Evolutionary conservation across 75 land plant genomes (phyloP).

Genomic region (Pinus taeda): DNA sequence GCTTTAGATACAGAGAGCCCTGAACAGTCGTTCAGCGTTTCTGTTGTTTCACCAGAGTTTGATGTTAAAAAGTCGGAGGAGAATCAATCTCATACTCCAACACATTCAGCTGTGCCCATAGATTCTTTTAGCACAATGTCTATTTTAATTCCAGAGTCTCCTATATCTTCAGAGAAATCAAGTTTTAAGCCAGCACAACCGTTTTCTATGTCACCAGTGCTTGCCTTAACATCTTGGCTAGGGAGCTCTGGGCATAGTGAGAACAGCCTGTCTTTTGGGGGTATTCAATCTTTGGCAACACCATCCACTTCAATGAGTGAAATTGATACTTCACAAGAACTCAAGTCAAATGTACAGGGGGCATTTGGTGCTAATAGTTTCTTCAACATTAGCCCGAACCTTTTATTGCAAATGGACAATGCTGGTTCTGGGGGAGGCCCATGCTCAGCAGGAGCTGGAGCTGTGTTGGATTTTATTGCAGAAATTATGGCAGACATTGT

Average conservation of each 20-base stretch:
- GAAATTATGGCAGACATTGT: slow-evolving; percentile 86
- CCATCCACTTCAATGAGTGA: slow-evolving; percentile 42
- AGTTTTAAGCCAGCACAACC: slow-evolving; percentile 22
- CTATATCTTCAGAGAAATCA: slow-evolving; percentile 68
- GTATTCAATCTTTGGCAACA: slow-evolving; percentile 51
- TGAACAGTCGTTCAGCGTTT: slow-evolving; percentile 25
- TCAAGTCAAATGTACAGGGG: slow-evolving; percentile 31
- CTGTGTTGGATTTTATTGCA: slow-evolving; percentile 91
- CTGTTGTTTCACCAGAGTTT: slow-evolving; percentile 30
- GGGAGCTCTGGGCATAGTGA: slow-evolving; percentile 45
- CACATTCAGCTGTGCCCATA: slow-evolving; percentile 7
- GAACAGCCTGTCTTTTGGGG: slow-evolving; percentile 20
- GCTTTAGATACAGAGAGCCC: slow-evolving; percentile 28
- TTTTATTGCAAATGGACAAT: slow-evolving; percentile 77
- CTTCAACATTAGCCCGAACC: slow-evolving; percentile 44
- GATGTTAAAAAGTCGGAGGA: slow-evolving; percentile 19
- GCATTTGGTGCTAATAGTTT: slow-evolving; percentile 22
- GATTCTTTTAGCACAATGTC: slow-evolving; percentile 56
- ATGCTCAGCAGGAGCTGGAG: slow-evolving; percentile 87
- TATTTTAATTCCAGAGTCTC: slow-evolving; percentile 48
- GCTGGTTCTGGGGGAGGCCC: slow-evolving; percentile 93
- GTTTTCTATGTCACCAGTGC: slow-evolving; percentile 48
- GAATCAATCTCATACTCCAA: neutral
- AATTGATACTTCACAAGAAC: slow-evolving; percentile 35
- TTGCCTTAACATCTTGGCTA: slow-evolving; percentile 63